Evolutionary conservation across 306 rosid species (phyloP).

Genomic region (Rosa chinensis): DNA sequence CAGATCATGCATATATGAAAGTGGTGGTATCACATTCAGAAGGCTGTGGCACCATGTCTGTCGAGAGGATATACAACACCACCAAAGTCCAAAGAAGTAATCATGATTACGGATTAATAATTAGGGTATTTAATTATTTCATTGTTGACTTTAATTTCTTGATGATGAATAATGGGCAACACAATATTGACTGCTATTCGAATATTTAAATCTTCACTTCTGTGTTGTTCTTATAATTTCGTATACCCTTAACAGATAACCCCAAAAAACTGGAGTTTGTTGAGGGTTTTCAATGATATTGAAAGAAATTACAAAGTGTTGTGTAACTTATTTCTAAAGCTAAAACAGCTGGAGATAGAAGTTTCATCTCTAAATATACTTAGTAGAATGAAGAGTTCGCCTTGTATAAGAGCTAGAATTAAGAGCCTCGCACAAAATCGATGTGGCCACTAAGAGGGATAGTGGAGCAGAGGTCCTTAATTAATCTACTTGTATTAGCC

Average conservation of each 20-base stretch:
- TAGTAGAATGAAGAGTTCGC: not conserved
- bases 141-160: not conserved
- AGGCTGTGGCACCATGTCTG: not conserved
- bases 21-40: not conserved
- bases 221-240: no score
- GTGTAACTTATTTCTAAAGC: not conserved
- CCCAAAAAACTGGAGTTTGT: not conserved
- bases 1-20: not conserved
- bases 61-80: not conserved
- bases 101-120: slow-evolving; percentile 8
- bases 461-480: no score
- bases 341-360: not conserved
- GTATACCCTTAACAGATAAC: not conserved
- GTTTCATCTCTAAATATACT: not conserved
- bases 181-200: not conserved
- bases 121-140: not conserved
- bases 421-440: no score
- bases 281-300: not conserved
- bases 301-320: not conserved
- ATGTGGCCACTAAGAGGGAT: no score
- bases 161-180: not conserved
- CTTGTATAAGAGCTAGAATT: not conserved
- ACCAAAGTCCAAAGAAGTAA: not conserved
- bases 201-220: no score
- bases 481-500: no score